Evolutionary conservation across 2,329 filamentous ascomycete genomes (phyloP).

Genomic region (Conoideocrella luteorostrata): DNA sequence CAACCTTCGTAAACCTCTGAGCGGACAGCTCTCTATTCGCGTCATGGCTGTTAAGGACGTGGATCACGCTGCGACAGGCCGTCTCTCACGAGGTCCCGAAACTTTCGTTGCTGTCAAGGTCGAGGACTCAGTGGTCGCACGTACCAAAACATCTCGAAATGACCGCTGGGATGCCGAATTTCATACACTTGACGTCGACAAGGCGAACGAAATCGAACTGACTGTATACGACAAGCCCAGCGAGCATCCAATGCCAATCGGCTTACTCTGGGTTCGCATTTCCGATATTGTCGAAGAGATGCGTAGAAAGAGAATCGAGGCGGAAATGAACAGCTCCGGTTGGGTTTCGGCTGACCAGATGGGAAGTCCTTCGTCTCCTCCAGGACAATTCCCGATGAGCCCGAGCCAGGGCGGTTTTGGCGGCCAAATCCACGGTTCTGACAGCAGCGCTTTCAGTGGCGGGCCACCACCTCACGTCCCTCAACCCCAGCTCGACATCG

Average conservation of each 20-base stretch:
- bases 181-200: conserved; percentile 91
- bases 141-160: conserved; percentile 76
- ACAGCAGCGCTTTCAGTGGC: conserved; percentile 22
- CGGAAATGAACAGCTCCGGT: conserved; percentile 86
- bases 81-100: conserved; percentile 85
- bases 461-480: conserved; percentile 22
- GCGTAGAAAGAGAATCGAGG: conserved; percentile 93
- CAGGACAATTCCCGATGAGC: conserved; percentile 53
- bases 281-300: conserved; percentile 98
- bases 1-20: conserved; percentile 92
- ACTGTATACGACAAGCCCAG: conserved; percentile 95
- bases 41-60: conserved; percentile 89
- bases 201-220: conserved; percentile 96
- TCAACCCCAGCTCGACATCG: conserved; percentile 47
- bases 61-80: conserved; percentile 77
- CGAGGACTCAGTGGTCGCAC: conserved; percentile 84
- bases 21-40: conserved; percentile 78
- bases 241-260: conserved; percentile 87
- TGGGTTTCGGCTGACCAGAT: conserved; percentile 98
- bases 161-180: conserved; percentile 90
- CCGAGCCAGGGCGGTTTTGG: conserved; percentile 38
- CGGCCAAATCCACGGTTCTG: conserved; percentile 29
- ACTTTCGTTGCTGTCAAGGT: conserved; percentile 96
- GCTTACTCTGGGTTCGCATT: conserved; percentile 91
- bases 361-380: conserved; percentile 51